Base-by-base conservation (phyloP, 2,329 filamentous ascomycete genomes). In the Aspergillus pseudoviridinutans region DNA sequence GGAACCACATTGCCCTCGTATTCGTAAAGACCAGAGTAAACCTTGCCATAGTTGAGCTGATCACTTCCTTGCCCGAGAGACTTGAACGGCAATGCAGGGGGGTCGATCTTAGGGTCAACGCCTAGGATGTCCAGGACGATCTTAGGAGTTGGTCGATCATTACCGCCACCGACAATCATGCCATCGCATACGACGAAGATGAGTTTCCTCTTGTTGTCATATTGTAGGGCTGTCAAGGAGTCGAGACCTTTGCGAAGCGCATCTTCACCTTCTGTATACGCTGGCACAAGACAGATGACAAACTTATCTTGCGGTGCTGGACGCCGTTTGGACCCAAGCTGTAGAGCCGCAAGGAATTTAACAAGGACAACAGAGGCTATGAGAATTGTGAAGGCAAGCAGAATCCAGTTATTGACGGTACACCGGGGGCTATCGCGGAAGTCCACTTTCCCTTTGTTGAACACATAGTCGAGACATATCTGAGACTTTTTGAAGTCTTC, bases 151-250 rank as follows among this genome's bases (percentile, higher is more conserved):
- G 94, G 93, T 55, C 93, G 86, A 75, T 99, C 94, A 71, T 99
- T 99, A 66, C 94, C 94, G 66, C 89, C 87, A 79, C 94, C 94
- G 49, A 97, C 90, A 73, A 97, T 95, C 81, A 97, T 91, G 77
- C 94, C 94, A 68, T 99, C 94, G 71, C 94, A 99, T 65, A 99
- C 91, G 60, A 99, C 91, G 67, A 88, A 94, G 64, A 99, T 93
- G 27, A 99, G 85, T 78, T 99, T 99, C 62, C 94, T 84, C 80
- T 99, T 99, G 78, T 99, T 97, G 77, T 99, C 94, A 67, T 99
- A 99, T 65, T 96, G 89, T 17, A 99, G 83, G 12, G 92, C 91
- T 17, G 94, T 97, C 58, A 97, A 82, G 1, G 94, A 97, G 72
- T 99, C 94, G 2, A 99, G 82, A 53, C 92, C 93, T 71, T 96